These are phyloP conservation scores for Oryza glumipatula DNA, from an alignment of 176 grass and related monocot species.

Conservation along the genomic window DNA sequence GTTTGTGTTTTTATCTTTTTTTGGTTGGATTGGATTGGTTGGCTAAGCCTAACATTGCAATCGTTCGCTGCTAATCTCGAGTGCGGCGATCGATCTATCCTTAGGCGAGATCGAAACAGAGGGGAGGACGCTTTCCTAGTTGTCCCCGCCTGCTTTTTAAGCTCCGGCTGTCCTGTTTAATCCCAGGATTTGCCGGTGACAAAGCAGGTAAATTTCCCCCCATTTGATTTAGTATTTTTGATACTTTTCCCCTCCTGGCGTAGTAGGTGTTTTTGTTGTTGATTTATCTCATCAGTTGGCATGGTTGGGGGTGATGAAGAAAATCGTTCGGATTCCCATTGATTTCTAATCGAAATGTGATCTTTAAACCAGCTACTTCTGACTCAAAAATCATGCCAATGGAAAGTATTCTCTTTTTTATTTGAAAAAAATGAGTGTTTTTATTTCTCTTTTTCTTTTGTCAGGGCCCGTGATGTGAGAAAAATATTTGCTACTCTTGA, in stretches of 20 bases:
- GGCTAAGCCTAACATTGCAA: slow-evolving; percentile 56
- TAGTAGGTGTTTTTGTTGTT: neutral
- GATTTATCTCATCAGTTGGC: neutral
- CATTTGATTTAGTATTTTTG: neutral
- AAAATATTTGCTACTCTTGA: slow-evolving; percentile 80
- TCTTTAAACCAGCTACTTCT: slow-evolving; percentile 62
- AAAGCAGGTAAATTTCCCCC: slow-evolving; percentile 39
- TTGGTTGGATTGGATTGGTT: neutral
- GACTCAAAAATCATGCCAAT: slow-evolving; percentile 27
- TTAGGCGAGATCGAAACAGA: slow-evolving; percentile 47
- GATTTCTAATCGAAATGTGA: slow-evolving; percentile 48
- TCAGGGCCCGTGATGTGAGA: slow-evolving; percentile 38
- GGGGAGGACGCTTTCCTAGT: slow-evolving; percentile 52
- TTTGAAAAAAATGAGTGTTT: neutral
- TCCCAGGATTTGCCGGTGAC: slow-evolving; percentile 57
- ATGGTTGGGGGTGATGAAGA: slow-evolving; percentile 40
- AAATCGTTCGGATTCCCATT: slow-evolving; percentile 60
- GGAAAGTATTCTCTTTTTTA: neutral
- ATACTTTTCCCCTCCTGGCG: neutral
- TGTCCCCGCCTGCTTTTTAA: slow-evolving; percentile 46
- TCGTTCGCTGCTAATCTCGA: slow-evolving; percentile 43
- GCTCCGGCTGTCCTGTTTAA: slow-evolving; percentile 45
- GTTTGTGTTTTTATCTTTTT: neutral
- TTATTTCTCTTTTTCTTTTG: no score
- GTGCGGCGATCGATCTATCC: slow-evolving; percentile 60